Evolutionary conservation across 1,284 basidiomycete species (phyloP), one percentile per base, ranked within the genome.

Genomic region (Ceratobasidium sp.): DNA sequence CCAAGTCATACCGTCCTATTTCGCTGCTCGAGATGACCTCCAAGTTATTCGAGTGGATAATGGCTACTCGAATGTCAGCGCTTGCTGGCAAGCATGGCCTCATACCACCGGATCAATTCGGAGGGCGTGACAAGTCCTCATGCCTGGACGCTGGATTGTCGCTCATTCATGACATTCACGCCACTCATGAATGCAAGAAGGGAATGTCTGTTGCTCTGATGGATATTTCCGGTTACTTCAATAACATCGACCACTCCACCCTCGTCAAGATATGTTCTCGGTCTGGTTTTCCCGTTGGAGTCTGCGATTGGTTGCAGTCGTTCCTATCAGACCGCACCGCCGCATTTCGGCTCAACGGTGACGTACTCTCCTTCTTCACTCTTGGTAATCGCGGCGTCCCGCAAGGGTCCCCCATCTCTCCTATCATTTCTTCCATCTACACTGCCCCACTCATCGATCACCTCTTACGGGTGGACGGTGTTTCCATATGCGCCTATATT

Each of bases 1-100:
- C 80, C 0, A 78, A 77, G 20, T 73, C 82, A 0, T 82, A 79
- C 69, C 72, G 80, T 0, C 82, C 82, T 0, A 81, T 84, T 0
- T 78, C 78, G 0, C 78, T 84, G 0, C 74, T 79, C 0, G 74
- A 71, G 78, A 0, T 74, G 77, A 2, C 54, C 74, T 15, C 40
- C 75, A 4, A 47, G 70, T 29, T n/a, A n/a, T n/a, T n/a, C n/a
- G n/a, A n/a, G n/a, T n/a, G n/a, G n/a, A n/a, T n/a, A n/a, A n/a
- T n/a, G n/a, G n/a, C n/a, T n/a, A n/a, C n/a, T n/a, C n/a, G n/a
- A n/a, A n/a, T n/a, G n/a, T n/a, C n/a, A n/a, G 73, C 72, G 69
- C 38, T 78, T 54, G 35, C 71, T 6, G 75, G 79, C 69, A 20
- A 58, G 2, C 64, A 73, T 20, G 32, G 62, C 0, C 67, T 79